These are phyloP conservation scores for Candida mesenterica DNA, from an alignment of 1,139 yeast genomes.

Conservation along the genomic window DNA sequence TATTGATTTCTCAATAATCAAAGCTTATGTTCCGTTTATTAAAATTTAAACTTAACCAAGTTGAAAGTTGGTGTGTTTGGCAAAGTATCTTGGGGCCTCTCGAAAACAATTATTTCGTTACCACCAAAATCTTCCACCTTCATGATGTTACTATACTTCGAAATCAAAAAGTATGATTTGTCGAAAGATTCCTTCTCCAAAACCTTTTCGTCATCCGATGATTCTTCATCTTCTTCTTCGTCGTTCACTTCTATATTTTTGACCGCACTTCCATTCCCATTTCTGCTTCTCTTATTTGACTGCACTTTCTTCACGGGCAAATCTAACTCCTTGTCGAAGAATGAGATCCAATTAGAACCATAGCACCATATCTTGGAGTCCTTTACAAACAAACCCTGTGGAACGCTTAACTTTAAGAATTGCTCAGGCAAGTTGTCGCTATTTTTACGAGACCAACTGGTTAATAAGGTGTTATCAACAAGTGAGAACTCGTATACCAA, in stretches of 20 bases:
- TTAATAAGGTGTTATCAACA: slow-evolving; percentile 38
- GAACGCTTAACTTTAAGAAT: slow-evolving; percentile 62
- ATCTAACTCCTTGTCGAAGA: slow-evolving; percentile 64
- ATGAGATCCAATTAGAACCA: slow-evolving; percentile 84
- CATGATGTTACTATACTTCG: slow-evolving; percentile 73
- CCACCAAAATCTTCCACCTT: slow-evolving; percentile 55
- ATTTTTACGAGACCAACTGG: slow-evolving; percentile 79
- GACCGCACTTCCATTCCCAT: slow-evolving; percentile 54
- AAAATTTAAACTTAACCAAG: slow-evolving; percentile 54
- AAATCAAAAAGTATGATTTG: slow-evolving; percentile 70
- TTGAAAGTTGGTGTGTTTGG: slow-evolving; percentile 75
- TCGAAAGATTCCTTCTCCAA: slow-evolving; percentile 14
- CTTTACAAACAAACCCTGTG: slow-evolving; percentile 66
- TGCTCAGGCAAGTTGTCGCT: slow-evolving; percentile 72
- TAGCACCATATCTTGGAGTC: slow-evolving; percentile 64
- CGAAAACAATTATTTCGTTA: slow-evolving; percentile 59
- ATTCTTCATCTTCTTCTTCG: slow-evolving; percentile 28
- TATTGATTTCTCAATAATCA: too few species aligned
- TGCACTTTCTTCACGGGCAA: slow-evolving; percentile 43
- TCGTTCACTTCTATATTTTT: slow-evolving; percentile 27
- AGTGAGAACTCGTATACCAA: slow-evolving; percentile 63
- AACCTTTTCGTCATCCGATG: slow-evolving; percentile 21
- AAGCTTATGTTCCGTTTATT: too few species aligned
- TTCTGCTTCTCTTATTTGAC: slow-evolving; percentile 58
- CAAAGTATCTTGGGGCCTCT: slow-evolving; percentile 66